A percentile compares a stretch with the other conserved stretches of the same genome.
phyloP scores from a whole-genome alignment of 192 early-diverging fungal species.

The Gonapodya prolifera region DNA sequence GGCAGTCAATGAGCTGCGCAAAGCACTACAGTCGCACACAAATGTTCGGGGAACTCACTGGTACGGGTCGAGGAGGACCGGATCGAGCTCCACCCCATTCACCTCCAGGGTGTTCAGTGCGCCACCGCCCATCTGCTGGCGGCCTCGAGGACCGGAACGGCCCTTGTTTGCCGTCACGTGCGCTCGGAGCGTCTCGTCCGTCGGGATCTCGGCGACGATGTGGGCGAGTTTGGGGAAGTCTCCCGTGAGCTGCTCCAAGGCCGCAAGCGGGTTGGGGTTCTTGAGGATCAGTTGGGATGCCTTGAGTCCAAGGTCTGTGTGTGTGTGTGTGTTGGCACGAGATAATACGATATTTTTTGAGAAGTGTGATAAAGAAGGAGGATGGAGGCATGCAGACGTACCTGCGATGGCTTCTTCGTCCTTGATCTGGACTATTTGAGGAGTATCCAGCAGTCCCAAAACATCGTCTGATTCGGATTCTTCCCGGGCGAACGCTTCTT shows the following conservation, averaged over 20 bases:
- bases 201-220: conserved; percentile 35
- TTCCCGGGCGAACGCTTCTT: not conserved
- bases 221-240: conserved; percentile 86
- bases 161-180: conserved; percentile 19
- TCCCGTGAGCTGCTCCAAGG: conserved; percentile 57
- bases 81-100: conserved; percentile 48
- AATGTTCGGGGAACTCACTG: conserved; percentile 15
- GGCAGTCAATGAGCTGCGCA: not conserved
- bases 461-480: not conserved
- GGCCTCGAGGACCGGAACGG: not conserved
- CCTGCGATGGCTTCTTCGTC: not conserved
- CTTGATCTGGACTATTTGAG: not conserved
- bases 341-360: conserved; percentile 11
- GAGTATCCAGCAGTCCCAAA: not conserved
- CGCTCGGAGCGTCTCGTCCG: conserved; percentile 29
- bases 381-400: not conserved
- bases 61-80: conserved; percentile 48
- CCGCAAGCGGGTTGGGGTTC: conserved; percentile 41
- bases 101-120: conserved; percentile 35
- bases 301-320: conserved; percentile 47
- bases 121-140: conserved; percentile 8
- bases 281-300: conserved; percentile 57
- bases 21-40: not conserved
- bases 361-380: too few relatives aligned
- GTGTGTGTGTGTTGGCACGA: conserved; percentile 6